These are phyloP conservation scores for Russula sp. DNA, from an alignment of 768 basidiomycete species.

Conservation along the genomic window DNA sequence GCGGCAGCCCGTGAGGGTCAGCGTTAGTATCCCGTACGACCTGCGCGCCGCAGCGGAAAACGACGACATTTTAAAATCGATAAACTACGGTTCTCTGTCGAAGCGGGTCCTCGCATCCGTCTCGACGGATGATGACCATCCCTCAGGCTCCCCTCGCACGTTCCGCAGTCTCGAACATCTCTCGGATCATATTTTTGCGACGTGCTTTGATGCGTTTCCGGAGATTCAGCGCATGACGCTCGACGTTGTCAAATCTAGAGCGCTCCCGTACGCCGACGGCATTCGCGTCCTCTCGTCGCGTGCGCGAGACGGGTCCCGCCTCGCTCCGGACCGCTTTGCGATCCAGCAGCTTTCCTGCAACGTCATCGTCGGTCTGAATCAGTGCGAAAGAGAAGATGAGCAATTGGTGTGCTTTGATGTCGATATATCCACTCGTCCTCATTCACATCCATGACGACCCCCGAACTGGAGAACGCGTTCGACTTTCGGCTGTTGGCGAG, in stretches of 20 bases:
- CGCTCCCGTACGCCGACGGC: constrained; percentile 50
- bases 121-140: constrained; percentile 19
- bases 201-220: constrained; percentile 40
- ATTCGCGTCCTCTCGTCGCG: constrained; percentile 44
- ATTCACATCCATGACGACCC: constrained; percentile 9
- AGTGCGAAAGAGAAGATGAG: constrained; percentile 59
- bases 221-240: constrained; percentile 43
- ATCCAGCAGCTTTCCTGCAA: constrained; percentile 48
- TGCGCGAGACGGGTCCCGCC: constrained; percentile 29
- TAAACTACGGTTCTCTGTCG: constrained; percentile 60
- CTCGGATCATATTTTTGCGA: constrained; percentile 41
- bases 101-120: constrained; percentile 36
- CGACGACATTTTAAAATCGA: constrained; percentile 56
- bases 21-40: constrained; percentile 51
- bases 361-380: constrained; percentile 65
- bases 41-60: constrained; percentile 47
- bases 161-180: constrained; percentile 51
- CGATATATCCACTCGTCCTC: constrained; percentile 35
- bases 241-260: constrained; percentile 47
- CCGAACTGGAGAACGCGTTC: constrained; percentile 31
- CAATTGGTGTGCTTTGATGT: constrained; percentile 60
- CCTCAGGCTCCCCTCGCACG: background rate
- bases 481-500: constrained; percentile 45
- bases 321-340: constrained; percentile 28
- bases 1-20: constrained; percentile 53